Evolutionary conservation across 805 yeast species (phyloP).

Genomic region (Helenozyma rhizophorensis): DNA sequence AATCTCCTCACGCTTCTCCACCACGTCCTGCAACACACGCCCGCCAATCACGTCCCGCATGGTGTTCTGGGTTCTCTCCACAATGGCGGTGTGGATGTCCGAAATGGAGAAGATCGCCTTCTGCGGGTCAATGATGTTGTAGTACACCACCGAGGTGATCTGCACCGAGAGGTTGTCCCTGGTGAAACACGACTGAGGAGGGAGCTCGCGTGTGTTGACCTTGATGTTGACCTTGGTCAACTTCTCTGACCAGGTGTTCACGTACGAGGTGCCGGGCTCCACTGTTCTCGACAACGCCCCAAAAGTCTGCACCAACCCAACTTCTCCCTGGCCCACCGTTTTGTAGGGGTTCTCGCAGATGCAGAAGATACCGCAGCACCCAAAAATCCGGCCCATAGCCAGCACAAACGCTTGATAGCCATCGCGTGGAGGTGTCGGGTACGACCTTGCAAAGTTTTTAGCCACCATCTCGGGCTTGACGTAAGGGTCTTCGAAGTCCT

Average conservation of each 20-base stretch:
- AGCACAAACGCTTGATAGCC: conserved; percentile 39
- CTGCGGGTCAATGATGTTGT: conserved; percentile 63
- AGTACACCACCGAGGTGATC: conserved; percentile 65
- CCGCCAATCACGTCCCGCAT: conserved; percentile 69
- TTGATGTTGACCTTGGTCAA: conserved; percentile 48
- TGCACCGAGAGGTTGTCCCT: conserved; percentile 60
- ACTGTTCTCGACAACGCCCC: conserved; percentile 62
- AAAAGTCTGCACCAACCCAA: conserved; percentile 62
- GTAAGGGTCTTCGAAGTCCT: conserved; percentile 5
- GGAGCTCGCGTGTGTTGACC: conserved; percentile 58
- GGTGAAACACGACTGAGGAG: conserved; percentile 68
- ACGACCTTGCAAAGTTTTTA: conserved; percentile 37
- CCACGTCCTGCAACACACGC: conserved; percentile 62
- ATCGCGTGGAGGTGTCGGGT: conserved; percentile 37
- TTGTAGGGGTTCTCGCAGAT: conserved; percentile 57
- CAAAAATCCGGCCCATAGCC: conserved; percentile 43
- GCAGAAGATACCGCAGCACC: conserved; percentile 50
- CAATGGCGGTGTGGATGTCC: conserved; percentile 50
- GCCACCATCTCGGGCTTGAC: conserved; percentile 38
- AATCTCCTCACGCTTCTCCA: conserved; percentile 65
- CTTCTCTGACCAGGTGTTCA: conserved; percentile 62
- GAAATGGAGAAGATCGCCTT: conserved; percentile 57
- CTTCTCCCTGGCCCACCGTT: conserved; percentile 60
- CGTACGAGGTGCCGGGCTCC: conserved; percentile 65
- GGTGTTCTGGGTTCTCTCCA: conserved; percentile 69